These are phyloP conservation scores for Cylindrotheca closterium DNA, from an alignment of 108 stramenopile genomes.

Conservation along the genomic window DNA sequence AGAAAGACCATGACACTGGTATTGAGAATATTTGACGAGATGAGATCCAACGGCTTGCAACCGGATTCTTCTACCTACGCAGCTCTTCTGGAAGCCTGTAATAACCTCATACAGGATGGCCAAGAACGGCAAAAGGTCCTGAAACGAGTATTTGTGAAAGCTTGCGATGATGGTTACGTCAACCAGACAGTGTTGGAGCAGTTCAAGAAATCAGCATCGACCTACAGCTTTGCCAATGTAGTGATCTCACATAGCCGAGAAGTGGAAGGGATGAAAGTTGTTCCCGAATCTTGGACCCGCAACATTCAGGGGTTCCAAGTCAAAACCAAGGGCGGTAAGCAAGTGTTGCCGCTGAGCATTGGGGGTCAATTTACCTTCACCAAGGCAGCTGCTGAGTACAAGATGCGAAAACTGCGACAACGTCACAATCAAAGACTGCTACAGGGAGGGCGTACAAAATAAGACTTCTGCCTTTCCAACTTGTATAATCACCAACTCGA, in stretches of 20 bases:
- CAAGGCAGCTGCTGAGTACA: slow-evolving; percentile 62
- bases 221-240: slow-evolving; percentile 54
- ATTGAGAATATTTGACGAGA: slow-evolving; percentile 41
- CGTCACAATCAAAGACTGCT: slow-evolving; percentile 56
- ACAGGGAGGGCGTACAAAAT: slow-evolving; percentile 64
- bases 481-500: neutral
- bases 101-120: slow-evolving; percentile 36
- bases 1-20: slow-evolving; percentile 36
- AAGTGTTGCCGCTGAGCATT: slow-evolving; percentile 61
- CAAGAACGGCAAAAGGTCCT: slow-evolving; percentile 52
- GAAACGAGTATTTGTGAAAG: slow-evolving; percentile 61
- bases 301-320: slow-evolving; percentile 56
- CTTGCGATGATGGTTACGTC: slow-evolving; percentile 74
- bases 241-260: slow-evolving; percentile 41
- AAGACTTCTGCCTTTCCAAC: slow-evolving; percentile 4
- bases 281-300: slow-evolving; percentile 76
- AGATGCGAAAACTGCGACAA: slow-evolving; percentile 67
- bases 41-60: slow-evolving; percentile 34
- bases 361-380: slow-evolving; percentile 59
- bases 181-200: slow-evolving; percentile 47
- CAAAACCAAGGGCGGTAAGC: slow-evolving; percentile 38
- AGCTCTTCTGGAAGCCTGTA: slow-evolving; percentile 58
- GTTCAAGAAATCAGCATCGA: slow-evolving; percentile 49
- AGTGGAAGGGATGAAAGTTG: slow-evolving; percentile 42
- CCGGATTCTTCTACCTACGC: slow-evolving; percentile 67